Evolutionary conservation across 768 basidiomycete genomes (phyloP).

Genomic region (Gelatoporia subvermispora): DNA sequence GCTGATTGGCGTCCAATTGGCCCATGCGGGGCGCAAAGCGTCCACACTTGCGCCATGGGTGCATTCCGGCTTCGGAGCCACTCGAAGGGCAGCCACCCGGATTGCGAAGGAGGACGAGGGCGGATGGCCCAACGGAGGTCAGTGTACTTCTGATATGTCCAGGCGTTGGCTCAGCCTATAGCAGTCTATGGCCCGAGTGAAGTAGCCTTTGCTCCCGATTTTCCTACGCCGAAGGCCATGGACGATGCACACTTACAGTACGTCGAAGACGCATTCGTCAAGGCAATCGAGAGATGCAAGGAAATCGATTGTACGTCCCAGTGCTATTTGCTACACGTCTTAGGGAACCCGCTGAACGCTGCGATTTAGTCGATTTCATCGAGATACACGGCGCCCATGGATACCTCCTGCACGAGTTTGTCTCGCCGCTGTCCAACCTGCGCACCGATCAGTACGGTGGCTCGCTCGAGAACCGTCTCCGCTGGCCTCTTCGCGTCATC

Average conservation of each 20-base stretch:
- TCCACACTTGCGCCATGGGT: conserved; percentile 60
- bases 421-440: conserved; percentile 30
- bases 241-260: conserved; percentile 23
- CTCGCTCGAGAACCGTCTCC: conserved; percentile 38
- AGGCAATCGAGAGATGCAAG: conserved; percentile 43
- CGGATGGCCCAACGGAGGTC: conserved; percentile 30
- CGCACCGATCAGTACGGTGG: conserved; percentile 45
- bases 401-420: conserved; percentile 33
- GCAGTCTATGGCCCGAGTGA: conserved; percentile 49
- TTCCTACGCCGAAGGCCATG: conserved; percentile 15
- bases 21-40: conserved; percentile 71
- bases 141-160: too few relatives aligned
- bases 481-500: conserved; percentile 35
- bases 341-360: too few relatives aligned
- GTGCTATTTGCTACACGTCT: too few relatives aligned
- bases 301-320: conserved; percentile 55
- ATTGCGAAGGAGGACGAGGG: conserved; percentile 25
- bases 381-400: conserved; percentile 27
- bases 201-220: conserved; percentile 31
- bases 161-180: too few relatives aligned
- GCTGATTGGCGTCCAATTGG: conserved; percentile 69
- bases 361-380: conserved; percentile 28
- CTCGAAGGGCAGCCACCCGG: too few relatives aligned
- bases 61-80: conserved; percentile 35
- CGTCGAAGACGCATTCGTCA: conserved; percentile 25